Evolutionary conservation across 768 basidiomycete genomes (phyloP), one percentile per base, ranked within the genome.

Genomic region (Leccinum barrowsii): DNA sequence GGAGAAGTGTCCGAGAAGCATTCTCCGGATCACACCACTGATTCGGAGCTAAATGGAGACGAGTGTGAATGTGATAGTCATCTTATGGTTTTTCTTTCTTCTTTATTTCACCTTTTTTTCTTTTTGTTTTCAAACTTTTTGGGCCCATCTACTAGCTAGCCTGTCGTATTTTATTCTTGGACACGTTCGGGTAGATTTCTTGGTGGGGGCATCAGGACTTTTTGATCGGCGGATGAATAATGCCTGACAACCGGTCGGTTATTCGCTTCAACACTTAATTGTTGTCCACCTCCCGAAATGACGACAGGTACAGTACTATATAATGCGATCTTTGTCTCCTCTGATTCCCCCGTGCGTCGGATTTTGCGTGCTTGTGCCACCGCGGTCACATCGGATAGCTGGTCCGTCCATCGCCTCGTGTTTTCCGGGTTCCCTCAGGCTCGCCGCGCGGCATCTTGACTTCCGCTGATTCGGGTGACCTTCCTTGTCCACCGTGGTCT

Each of bases 1-100:
- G 90, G 67, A 80, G 85, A 72, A 94, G 91, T 61, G 89, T 94
- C 56, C 79, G 88, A 55, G 91, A 93, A 64, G 91, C 92, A 7
- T 87, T 93, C 59, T 81, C 84, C 10, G 81, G 85, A 46, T 85
- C 85, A 24, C 81, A 83, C 54, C 71, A 73, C 58, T 73, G 70
- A 34, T 34, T 34, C 34, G 12, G 34, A 34, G 34, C 12, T 5
- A 34, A 34, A 34, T 13, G 30, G 19, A 15, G 50, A 28, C 7
- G 8, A 7, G 26, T 17, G n/a, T 46, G 26, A 21, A 56, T 17
- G 44, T 56, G 56, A 34, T 57, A 6, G 30, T 34, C 22, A 24
- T 57, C 24, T 21, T 15, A 28, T 40, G 21, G 56, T 54, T 48
- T 50, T 15, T 34, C 44, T 5, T 12, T 44, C 11, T 44, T 44